Conservation (phyloP, 1,284 basidiomycete species). For the Pseudozyma flocculosa region DNA sequence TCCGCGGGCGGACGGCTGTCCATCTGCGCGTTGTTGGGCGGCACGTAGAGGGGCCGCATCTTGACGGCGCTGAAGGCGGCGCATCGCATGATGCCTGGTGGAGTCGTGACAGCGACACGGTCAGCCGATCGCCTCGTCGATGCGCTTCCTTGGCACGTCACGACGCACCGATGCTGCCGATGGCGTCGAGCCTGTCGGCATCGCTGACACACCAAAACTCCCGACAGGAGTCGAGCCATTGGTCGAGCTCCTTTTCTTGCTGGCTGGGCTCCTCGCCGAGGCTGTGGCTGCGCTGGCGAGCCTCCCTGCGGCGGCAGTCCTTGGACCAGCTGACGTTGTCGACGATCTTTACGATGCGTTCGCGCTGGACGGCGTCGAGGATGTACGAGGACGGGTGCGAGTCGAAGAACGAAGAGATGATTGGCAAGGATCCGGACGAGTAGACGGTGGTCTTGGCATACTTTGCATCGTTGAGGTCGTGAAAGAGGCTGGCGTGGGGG, state of each 20-base stretch:
- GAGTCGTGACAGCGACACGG: too few relatives aligned
- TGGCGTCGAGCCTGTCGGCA: slow-evolving; percentile 85
- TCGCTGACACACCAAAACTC: slow-evolving; percentile 91
- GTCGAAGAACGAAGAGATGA: slow-evolving; percentile 2
- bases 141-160: too few relatives aligned
- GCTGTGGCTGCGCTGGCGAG: background rate
- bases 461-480: slow-evolving; percentile 85
- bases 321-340: slow-evolving; percentile 84
- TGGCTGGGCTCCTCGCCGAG: slow-evolving; percentile 2
- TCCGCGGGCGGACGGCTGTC: slow-evolving; percentile 33
- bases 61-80: slow-evolving; percentile 74
- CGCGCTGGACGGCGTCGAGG: slow-evolving; percentile 1
- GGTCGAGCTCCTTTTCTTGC: slow-evolving; percentile 24
- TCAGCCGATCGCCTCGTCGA: too few relatives aligned
- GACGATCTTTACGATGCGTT: slow-evolving; percentile 64
- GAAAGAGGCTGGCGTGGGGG: slow-evolving; percentile 67
- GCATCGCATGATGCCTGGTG: slow-evolving; percentile 75
- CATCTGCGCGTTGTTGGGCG: slow-evolving; percentile 19
- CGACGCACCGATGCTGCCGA: slow-evolving; percentile 72
- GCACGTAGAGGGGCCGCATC: slow-evolving; percentile 69
- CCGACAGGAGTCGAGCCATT: slow-evolving; percentile 73
- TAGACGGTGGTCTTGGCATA: slow-evolving; percentile 73
- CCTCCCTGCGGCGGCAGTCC: slow-evolving; percentile 63
- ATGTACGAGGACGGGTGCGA: slow-evolving; percentile 6
- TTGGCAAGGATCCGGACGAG: background rate